These are phyloP conservation scores for Xylaria venustula DNA, from an alignment of 495 filamentous ascomycete species.

Conservation along the genomic window DNA sequence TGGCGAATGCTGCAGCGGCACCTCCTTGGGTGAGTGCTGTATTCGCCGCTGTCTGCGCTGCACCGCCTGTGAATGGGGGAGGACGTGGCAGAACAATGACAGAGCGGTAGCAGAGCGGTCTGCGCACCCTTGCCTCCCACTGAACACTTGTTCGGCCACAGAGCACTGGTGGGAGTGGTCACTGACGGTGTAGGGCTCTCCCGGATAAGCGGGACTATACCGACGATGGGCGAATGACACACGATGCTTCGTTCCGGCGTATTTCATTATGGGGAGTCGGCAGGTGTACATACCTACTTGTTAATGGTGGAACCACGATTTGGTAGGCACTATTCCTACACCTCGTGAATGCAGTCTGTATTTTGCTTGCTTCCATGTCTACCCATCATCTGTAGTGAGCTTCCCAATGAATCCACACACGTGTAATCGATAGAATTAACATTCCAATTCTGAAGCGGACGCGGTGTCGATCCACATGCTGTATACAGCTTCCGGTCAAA, in stretches of 20 bases:
- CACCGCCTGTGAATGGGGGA: neutral
- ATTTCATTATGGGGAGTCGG: neutral
- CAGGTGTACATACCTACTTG: no score
- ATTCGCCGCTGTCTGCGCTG: neutral
- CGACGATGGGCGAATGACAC: neutral
- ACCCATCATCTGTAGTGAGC: neutral
- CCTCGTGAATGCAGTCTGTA: neutral
- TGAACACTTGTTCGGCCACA: neutral
- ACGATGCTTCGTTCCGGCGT: neutral
- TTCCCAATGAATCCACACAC: neutral
- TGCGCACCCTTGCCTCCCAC: neutral
- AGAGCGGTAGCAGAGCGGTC: neutral
- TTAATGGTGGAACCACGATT: neutral
- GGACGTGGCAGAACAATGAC: constrained; percentile 1
- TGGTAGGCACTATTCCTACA: neutral
- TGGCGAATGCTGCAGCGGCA: neutral
- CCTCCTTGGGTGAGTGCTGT: neutral
- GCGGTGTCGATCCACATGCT: neutral
- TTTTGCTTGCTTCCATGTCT: neutral
- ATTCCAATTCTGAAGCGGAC: neutral
- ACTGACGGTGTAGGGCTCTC: neutral
- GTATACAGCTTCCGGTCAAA: no score
- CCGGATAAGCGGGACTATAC: neutral
- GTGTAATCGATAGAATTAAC: neutral
- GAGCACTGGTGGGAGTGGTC: neutral